These are phyloP conservation scores for Helianthus tuberosus DNA, from an alignment of 129 eudicot species.

Conservation along the genomic window DNA sequence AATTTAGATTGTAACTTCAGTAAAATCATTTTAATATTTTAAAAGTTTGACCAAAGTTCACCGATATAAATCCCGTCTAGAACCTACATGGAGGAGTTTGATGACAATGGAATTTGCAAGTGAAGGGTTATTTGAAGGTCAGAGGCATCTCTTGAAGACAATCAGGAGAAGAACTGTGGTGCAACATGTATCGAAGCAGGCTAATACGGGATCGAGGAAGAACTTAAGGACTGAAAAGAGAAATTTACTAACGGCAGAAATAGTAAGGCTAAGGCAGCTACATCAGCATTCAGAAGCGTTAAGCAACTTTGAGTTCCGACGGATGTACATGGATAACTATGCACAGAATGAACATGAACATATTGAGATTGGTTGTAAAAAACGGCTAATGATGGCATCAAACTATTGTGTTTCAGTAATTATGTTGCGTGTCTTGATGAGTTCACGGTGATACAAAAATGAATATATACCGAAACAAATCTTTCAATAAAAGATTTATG, in stretches of 20 bases:
- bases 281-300: conserved; percentile 69
- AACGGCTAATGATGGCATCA: conserved; percentile 69
- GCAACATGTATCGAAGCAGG: conserved; percentile 73
- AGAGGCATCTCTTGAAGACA: conserved; percentile 80
- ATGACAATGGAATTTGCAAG: conserved; percentile 95
- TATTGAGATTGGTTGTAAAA: conserved; percentile 66
- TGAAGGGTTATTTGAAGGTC: conserved; percentile 88
- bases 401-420: too few species aligned
- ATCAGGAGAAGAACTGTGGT: conserved; percentile 68
- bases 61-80: too few species aligned
- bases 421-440: too few species aligned
- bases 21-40: too few species aligned
- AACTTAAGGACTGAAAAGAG: conserved; percentile 59
- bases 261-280: too few species aligned
- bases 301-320: conserved; percentile 54
- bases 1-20: too few species aligned
- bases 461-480: too few species aligned
- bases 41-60: too few species aligned
- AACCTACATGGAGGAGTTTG: too few species aligned
- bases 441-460: too few species aligned
- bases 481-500: too few species aligned
- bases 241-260: conserved; percentile 56
- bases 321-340: conserved; percentile 53
- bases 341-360: conserved; percentile 32
- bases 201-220: conserved; percentile 74